Conservation (phyloP, 495 filamentous ascomycete genomes). For the Tuber aestivum region DNA sequence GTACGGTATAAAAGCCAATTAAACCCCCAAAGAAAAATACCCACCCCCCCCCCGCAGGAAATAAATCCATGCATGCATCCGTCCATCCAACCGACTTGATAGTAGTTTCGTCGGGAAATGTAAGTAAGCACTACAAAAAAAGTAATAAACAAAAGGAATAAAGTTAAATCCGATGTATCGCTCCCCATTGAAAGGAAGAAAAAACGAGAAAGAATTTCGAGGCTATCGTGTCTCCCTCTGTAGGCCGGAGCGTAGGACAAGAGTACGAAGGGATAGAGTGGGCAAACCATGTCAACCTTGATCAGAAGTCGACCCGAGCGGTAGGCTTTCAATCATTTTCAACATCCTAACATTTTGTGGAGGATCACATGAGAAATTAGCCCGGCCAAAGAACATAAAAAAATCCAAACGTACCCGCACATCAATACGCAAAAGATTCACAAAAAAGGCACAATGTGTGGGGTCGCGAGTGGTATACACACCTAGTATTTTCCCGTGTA, state of each 20-base stretch:
- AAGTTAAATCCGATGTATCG: background rate
- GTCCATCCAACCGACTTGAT: background rate
- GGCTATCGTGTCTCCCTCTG: background rate
- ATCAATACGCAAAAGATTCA: constrained; percentile 17
- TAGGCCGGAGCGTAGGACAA: background rate
- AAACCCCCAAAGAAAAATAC: constrained; percentile 5
- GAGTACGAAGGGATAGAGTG: constrained; percentile 12
- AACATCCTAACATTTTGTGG: constrained; percentile 27
- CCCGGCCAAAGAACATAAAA: constrained; percentile 30
- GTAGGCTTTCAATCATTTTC: constrained; percentile 32
- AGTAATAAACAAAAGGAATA: background rate
- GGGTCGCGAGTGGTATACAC: constrained; percentile 34
- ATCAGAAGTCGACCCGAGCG: constrained; percentile 12
- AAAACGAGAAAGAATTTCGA: background rate
- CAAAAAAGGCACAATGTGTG: constrained; percentile 33
- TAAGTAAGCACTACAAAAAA: background rate
- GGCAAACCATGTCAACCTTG: constrained; percentile 11
- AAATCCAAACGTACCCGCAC: constrained; percentile 33
- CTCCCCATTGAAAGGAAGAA: background rate
- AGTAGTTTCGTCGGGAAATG: background rate
- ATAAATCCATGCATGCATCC: background rate
- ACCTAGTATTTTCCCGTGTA: constrained; percentile 34
- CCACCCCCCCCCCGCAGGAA: background rate
- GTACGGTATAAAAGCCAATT: constrained; percentile 9
- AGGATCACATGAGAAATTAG: constrained; percentile 34